A percentile compares a stretch with the other conserved stretches of the same genome.
phyloP scores from a whole-genome alignment of 257 asterid genomes.

The Ballota nigra region DNA sequence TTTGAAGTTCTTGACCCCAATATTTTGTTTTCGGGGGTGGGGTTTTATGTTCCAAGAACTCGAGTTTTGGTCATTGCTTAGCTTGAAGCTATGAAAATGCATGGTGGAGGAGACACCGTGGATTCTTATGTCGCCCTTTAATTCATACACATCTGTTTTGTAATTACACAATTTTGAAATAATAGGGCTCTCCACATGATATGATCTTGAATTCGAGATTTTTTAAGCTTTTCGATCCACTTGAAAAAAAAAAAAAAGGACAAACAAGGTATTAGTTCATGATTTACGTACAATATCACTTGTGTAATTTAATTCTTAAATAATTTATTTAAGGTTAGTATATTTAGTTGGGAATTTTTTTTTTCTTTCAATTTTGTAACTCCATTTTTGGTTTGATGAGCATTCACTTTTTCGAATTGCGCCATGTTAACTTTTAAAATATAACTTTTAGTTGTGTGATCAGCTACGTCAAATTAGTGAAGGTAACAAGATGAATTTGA shows the following conservation, averaged over 20 bases:
- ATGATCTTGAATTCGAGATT: not conserved
- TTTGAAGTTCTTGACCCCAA: not conserved
- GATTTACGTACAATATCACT: not conserved
- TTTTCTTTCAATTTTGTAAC: too few species aligned
- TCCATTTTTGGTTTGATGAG: too few species aligned
- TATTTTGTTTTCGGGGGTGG: slow-evolving; percentile 35
- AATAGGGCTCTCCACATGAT: not conserved
- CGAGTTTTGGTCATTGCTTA: not conserved
- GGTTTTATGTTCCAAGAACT: slow-evolving; percentile 28
- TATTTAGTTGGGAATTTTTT: too few species aligned
- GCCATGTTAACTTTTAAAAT: too few species aligned
- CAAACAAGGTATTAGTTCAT: not conserved
- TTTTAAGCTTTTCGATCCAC: not conserved
- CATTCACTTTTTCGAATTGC: too few species aligned
- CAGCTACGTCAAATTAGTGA: too few species aligned
- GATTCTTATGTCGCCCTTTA: slow-evolving; percentile 59
- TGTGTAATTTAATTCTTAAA: too few species aligned
- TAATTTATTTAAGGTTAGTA: too few species aligned
- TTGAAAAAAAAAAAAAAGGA: not conserved
- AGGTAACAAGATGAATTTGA: too few species aligned
- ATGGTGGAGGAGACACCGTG: slow-evolving; percentile 42
- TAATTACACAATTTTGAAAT: slow-evolving; percentile 20
- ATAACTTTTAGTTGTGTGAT: too few species aligned
- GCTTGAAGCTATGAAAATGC: slow-evolving; percentile 38
- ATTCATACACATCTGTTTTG: slow-evolving; percentile 48